Evolutionary conservation across 106 monocot species (phyloP).

Genomic region (Acorus gramineus): DNA sequence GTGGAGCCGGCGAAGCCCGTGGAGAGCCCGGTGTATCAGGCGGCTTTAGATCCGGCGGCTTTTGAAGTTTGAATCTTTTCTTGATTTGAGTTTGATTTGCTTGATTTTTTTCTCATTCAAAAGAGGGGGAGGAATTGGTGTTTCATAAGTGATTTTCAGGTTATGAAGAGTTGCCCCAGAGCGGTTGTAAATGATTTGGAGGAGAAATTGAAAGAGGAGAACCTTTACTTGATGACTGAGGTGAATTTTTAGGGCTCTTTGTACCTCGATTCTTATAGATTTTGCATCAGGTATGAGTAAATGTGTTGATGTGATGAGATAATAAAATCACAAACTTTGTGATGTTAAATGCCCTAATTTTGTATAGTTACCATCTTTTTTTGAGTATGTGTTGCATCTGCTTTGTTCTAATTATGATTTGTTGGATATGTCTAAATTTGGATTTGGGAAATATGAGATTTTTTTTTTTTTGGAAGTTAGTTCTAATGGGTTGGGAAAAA

Average conservation of each 20-base stretch:
- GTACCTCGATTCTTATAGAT: not conserved
- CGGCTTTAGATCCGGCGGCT: constrained; percentile 4
- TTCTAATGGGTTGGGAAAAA: too few relatives aligned
- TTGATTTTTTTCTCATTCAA: not conserved
- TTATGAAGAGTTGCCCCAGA: constrained; percentile 80
- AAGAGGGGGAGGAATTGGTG: not conserved
- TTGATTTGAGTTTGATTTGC: not conserved
- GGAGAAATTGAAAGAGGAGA: constrained; percentile 66
- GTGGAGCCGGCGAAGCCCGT: constrained; percentile 56
- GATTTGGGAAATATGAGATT: too few relatives aligned
- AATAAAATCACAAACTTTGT: too few relatives aligned
- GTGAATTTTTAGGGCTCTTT: constrained; percentile 10
- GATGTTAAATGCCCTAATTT: too few relatives aligned
- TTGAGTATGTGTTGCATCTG: too few relatives aligned
- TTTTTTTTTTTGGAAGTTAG: too few relatives aligned
- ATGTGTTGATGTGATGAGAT: too few relatives aligned
- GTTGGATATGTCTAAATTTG: too few relatives aligned
- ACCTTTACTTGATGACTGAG: constrained; percentile 77
- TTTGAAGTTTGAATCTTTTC: constrained; percentile 21
- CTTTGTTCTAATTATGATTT: too few relatives aligned
- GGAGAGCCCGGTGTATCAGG: constrained; percentile 56
- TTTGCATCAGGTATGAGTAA: too few relatives aligned
- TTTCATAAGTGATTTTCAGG: constrained; percentile 26
- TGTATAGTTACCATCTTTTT: too few relatives aligned
- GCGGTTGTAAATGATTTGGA: constrained; percentile 37